A percentile compares a stretch with the other conserved stretches of the same genome.
Evolutionary conservation across 2,329 filamentous ascomycete genomes (phyloP).

Genomic region (Cordyceps fumosorosea): DNA sequence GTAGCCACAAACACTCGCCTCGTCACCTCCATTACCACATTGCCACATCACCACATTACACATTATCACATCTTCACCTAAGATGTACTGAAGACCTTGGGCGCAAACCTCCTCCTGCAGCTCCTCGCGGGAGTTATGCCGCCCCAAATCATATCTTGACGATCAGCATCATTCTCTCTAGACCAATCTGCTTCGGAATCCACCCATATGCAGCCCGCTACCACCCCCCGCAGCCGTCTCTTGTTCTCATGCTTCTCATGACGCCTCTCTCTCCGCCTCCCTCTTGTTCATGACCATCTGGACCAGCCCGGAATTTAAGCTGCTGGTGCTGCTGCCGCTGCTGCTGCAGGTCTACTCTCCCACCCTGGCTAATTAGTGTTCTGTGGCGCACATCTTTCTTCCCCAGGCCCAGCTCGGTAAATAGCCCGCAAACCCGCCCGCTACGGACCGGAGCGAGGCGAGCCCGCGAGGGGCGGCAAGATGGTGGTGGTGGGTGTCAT

Average conservation of each 20-base stretch:
- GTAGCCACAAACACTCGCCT: not conserved
- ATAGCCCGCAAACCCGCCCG: not conserved
- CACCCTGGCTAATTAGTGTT: not conserved
- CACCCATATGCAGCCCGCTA: constrained; percentile 2
- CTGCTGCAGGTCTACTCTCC: not conserved
- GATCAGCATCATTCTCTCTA: not conserved
- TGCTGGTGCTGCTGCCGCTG: not conserved
- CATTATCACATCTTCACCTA: no score
- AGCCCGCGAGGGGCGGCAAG: not conserved
- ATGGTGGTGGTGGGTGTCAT: not conserved
- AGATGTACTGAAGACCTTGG: no score
- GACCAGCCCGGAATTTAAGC: not conserved
- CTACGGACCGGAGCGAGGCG: constrained; percentile 11
- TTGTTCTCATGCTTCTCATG: not conserved
- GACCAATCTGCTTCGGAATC: constrained; percentile 5
- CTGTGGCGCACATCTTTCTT: constrained; percentile 8
- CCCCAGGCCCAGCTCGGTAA: constrained; percentile 6
- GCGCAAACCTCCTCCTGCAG: not conserved
- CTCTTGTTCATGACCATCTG: not conserved
- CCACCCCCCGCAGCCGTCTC: not conserved
- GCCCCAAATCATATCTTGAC: not conserved
- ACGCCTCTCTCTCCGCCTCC: not conserved
- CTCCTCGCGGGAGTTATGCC: not conserved
- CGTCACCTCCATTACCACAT: not conserved
- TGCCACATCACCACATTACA: no score